Evolutionary conservation across 768 basidiomycete species (phyloP).

Genomic region (Saitozyma sp.): DNA sequence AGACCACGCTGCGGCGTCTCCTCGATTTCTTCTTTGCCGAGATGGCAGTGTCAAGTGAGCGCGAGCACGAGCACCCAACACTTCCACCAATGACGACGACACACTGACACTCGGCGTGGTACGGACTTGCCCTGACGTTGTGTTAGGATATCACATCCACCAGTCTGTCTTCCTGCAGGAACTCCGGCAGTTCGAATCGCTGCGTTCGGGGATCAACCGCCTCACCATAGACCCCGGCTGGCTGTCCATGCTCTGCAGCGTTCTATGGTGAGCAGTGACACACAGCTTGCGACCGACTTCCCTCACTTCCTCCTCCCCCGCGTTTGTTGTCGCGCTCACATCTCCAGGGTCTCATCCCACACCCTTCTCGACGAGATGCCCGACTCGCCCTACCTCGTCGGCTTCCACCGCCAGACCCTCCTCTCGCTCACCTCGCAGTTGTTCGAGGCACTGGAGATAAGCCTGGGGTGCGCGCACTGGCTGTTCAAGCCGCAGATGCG

Average conservation of each 20-base stretch:
- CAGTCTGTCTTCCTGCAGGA: constrained; percentile 9
- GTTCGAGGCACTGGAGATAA: neutral
- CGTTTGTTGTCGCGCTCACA: neutral
- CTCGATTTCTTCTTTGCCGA: constrained; percentile 7
- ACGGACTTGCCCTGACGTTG: neutral
- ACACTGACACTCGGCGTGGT: too few species aligned
- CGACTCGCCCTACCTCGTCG: too few species aligned
- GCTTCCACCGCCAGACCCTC: too few species aligned
- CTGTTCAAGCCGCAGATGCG: constrained; percentile 4
- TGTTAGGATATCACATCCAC: neutral
- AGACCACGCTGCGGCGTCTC: neutral
- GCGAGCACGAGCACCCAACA: neutral
- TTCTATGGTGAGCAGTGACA: neutral
- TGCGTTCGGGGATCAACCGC: neutral
- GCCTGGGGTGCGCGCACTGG: constrained; percentile 6
- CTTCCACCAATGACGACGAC: too few species aligned
- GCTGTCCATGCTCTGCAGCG: constrained; percentile 5
- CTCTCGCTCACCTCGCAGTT: too few species aligned
- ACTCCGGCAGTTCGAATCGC: constrained; percentile 1
- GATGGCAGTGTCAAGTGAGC: neutral
- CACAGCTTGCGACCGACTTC: too few species aligned
- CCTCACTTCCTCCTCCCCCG: neutral
- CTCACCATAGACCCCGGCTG: constrained; percentile 10
- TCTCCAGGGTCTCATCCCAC: too few species aligned
- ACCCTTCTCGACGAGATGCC: too few species aligned